These are phyloP conservation scores for Peronosclerospora sorghi DNA, from an alignment of 352 stramenopile genomes.

Conservation along the genomic window DNA sequence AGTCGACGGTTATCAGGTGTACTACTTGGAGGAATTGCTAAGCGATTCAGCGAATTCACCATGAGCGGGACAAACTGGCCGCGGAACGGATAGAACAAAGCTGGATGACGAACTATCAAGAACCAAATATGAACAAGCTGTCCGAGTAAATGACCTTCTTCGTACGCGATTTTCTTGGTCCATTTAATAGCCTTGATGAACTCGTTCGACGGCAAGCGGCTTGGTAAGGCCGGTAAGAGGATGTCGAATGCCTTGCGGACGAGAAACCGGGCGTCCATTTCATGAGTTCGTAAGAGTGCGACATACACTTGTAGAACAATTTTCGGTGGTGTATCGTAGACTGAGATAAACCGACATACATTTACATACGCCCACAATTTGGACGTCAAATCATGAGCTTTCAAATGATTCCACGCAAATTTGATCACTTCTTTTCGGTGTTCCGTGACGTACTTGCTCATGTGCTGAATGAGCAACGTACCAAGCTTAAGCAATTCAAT, in stretches of 20 bases:
- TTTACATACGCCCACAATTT: constrained; percentile 98
- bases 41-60: constrained; percentile 90
- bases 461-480: constrained; percentile 93
- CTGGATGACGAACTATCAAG: constrained; percentile 89
- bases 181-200: constrained; percentile 95
- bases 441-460: constrained; percentile 87
- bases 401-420: constrained; percentile 96
- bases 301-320: constrained; percentile 96
- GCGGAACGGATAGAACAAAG: constrained; percentile 89
- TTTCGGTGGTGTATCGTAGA: constrained; percentile 93
- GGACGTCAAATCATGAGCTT: constrained; percentile 88
- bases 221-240: constrained; percentile 88
- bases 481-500: constrained; percentile 92
- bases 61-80: constrained; percentile 93
- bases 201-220: constrained; percentile 83
- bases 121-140: constrained; percentile 98
- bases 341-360: constrained; percentile 93
- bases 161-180: constrained; percentile 96
- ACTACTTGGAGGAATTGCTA: constrained; percentile 91
- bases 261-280: constrained; percentile 91
- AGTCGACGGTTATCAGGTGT: constrained; percentile 89
- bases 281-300: constrained; percentile 89
- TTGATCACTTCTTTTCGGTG: constrained; percentile 97
- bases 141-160: constrained; percentile 92
- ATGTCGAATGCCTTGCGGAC: constrained; percentile 93